phyloP scores from a whole-genome alignment of 257 asterid species.

The Coffea eugenioides region DNA sequence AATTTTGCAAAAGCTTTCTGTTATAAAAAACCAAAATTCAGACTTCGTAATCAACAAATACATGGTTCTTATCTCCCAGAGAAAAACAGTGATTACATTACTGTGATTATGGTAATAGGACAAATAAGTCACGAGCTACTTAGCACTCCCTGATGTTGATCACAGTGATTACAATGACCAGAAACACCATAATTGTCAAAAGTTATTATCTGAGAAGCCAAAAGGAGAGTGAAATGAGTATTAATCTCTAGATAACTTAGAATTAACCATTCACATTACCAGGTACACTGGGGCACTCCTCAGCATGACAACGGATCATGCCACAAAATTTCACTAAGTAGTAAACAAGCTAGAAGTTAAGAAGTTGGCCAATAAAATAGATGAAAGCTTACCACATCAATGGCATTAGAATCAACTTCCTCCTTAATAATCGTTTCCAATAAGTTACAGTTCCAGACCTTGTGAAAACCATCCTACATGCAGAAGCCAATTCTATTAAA shows the following conservation, averaged over 20 bases:
- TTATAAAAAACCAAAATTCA: slow-evolving; percentile 3
- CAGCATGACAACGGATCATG: slow-evolving; percentile 3
- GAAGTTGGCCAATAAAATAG: background rate
- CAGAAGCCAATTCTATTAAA: slow-evolving; percentile 4
- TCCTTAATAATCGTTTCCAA: slow-evolving; percentile 52
- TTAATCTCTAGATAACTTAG: background rate
- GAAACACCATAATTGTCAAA: slow-evolving; percentile 84
- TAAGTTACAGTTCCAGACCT: slow-evolving; percentile 52
- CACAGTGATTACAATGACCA: slow-evolving; percentile 83
- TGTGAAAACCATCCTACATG: slow-evolving; percentile 85
- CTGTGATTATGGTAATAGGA: background rate
- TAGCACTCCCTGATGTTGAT: slow-evolving; percentile 69
- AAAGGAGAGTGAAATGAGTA: background rate
- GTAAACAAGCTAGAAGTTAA: slow-evolving; percentile 1
- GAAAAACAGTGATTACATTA: no score
- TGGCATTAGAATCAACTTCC: slow-evolving; percentile 42
- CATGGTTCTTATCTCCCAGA: background rate
- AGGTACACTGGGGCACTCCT: background rate
- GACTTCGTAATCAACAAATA: background rate
- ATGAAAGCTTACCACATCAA: slow-evolving; percentile 59
- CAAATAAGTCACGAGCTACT: slow-evolving; percentile 13
- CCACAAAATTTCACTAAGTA: background rate
- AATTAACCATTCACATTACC: background rate
- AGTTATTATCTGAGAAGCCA: slow-evolving; percentile 58
- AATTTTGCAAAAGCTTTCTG: slow-evolving; percentile 55